Base-by-base conservation (phyloP, 257 asterid genomes). In the Solanum boliviense region DNA sequence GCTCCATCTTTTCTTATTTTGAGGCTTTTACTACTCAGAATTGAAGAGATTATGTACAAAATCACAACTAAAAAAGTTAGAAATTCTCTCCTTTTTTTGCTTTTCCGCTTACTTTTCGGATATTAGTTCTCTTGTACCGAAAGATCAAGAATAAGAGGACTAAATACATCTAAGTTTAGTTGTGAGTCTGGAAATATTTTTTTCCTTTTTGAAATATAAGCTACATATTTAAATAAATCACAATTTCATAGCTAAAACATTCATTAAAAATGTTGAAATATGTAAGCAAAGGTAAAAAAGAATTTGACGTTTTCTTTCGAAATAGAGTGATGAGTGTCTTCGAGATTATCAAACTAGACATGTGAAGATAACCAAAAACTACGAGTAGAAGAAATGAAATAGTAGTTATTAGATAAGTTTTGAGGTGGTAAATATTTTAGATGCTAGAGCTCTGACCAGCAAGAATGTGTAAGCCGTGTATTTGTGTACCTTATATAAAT, bases 1-100 rank as follows among this genome's bases (percentile, higher is more conserved):
- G 91, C 83, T 86, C 89, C 81, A 44, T 87, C 85, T 72, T 39
- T 23, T 91, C 86, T 62, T 58, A 5, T 56, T 60, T 20, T 88
- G 62, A 18, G 6, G 2, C 52, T 75, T 68, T 31, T 79, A 44
- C 38, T 44, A 41, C 65, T 44, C 5, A 79, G 32, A 38, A 46
- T 29, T 82, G 85, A 48, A 82, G 10, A 48, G 60, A 81, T 29
- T 7, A 18, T 29, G 39, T 18, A 18, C 7, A 18, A 29, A 79
- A 5, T 81, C 68, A 29, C 68, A 5, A 27, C 5, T 41, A 44
- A 16, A 56, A 44, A 27, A 44, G 39, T 44, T 25, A 8, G n/a
- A 78, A 15, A 13, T 41, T 15, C 31, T 46, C 6, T 13, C 29
- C 52, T 36, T 74, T 36, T 73, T 5, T 9, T 3, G 18, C 27